Conservation (phyloP, 768 basidiomycete genomes). For the Tremella mesenterica region DNA sequence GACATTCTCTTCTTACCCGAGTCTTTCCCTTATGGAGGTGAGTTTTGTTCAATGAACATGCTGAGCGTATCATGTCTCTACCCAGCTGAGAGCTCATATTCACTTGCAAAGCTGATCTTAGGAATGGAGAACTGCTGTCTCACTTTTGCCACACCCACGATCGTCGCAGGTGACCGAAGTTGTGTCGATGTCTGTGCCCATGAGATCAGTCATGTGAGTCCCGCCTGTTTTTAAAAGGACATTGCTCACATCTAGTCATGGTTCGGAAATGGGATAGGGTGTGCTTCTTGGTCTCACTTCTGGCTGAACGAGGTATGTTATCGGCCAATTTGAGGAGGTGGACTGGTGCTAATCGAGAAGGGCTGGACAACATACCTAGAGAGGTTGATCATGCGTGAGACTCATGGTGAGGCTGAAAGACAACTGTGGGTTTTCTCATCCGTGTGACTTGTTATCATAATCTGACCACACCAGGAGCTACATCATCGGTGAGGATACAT, state of each 20-base stretch:
- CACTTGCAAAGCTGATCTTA: constrained; percentile 8
- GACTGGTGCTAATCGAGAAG: constrained; percentile 42
- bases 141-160: constrained; percentile 78
- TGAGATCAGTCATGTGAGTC: constrained; percentile 53
- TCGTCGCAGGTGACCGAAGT: constrained; percentile 76
- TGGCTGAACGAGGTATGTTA: constrained; percentile 44
- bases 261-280: constrained; percentile 67
- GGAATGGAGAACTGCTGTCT: constrained; percentile 75
- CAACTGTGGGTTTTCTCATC: constrained; percentile 50
- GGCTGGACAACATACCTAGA: constrained; percentile 91
- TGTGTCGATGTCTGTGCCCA: constrained; percentile 76
- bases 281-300: constrained; percentile 45
- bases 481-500: constrained; percentile 34
- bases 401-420: constrained; percentile 66
- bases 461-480: constrained; percentile 3
- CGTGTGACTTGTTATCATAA: not conserved
- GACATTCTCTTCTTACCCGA: constrained; percentile 82
- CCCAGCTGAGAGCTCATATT: constrained; percentile 1
- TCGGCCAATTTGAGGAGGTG: not conserved
- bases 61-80: not conserved
- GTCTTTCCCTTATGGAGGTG: constrained; percentile 86
- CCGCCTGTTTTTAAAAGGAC: not conserved
- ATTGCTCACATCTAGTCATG: constrained; percentile 57
- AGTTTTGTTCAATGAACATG: constrained; percentile 46
- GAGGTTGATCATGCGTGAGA: constrained; percentile 56